Evolutionary conservation across 1,284 basidiomycete species (phyloP), one percentile per base, ranked within the genome.

Genomic region (Xerocomus minutiporus): DNA sequence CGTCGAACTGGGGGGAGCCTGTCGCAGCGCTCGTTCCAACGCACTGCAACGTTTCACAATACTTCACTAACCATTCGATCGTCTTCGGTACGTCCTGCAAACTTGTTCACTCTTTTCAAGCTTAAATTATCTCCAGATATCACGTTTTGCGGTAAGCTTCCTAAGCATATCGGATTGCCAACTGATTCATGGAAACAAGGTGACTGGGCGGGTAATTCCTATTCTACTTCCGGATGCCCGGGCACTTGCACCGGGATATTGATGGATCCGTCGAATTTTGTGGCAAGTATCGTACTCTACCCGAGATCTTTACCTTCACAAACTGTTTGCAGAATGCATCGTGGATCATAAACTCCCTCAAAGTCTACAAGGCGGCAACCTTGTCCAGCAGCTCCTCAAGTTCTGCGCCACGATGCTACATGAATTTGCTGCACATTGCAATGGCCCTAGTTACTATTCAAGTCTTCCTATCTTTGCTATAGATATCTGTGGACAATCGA

Each of bases 201-300:
- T 58, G 87, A 88, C 67, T 90, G 88, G 88, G 89, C 88, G 5
- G 88, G 88, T 39, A 85, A 87, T 63, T 82, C 83, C 3, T 91
- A 88, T 62, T 75, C 78, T 8, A 84, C 82, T 5, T 82, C 85
- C 1, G 79, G 79, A 20, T 91, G 88, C 62, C 84, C 86, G 6
- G 89, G 88, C 38, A 84, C 85, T 40, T 91, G 89, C 61, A 64
- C 75, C 12, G 75, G 80, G 20, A 75, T 75, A 52, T 66, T 91
- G 35, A 80, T 77, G 73, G 76, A 89, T 61, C 86, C 88, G 1
- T 65, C 63, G 2, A 91, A 91, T 66, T 88, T 87, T 57, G 79
- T 75, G 61, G 84, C 82, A 67, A 51, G 79, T 66, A 26, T n/a
- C 32, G 31, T 50, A 26, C 6, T 17, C 31, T 36, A 9, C 17